Percentiles rank a stretch among this genome's conserved stretches.
phyloP scores from a whole-genome alignment of 2,329 filamentous ascomycete genomes.

The Botrytis squamosa region DNA sequence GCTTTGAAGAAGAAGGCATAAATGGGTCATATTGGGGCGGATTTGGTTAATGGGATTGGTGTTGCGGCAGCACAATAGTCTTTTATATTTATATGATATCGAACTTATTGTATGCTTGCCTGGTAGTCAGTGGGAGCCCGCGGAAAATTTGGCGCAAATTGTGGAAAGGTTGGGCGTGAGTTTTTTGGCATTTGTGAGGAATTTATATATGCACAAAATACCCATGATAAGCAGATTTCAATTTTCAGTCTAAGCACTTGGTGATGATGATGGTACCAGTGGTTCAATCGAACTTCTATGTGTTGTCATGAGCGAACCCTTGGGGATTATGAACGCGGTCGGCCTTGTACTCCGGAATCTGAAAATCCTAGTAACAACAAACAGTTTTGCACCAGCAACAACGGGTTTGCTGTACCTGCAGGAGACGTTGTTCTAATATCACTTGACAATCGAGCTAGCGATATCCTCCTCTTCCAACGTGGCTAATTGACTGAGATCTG shows the following conservation, averaged over 20 bases:
- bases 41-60: conserved; percentile 3
- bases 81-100: neutral
- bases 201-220: neutral
- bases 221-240: neutral
- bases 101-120: neutral
- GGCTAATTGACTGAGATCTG: neutral
- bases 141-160: conserved; percentile 12
- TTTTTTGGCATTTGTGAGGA: neutral
- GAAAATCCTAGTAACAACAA: neutral
- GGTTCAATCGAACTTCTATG: neutral
- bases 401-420: conserved; percentile 8
- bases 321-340: neutral
- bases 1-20: conserved; percentile 84
- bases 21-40: conserved; percentile 28
- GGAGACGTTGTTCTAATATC: neutral
- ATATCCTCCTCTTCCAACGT: neutral
- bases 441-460: neutral
- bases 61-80: neutral
- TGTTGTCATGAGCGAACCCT: neutral
- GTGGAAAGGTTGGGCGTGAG: conserved; percentile 1
- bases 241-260: neutral
- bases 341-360: neutral
- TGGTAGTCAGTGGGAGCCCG: conserved; percentile 1
- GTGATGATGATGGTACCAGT: neutral
- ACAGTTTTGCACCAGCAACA: neutral